Evolutionary conservation across 345 rosid species (phyloP), one percentile per base, ranked within the genome.

Genomic region (Citrus unshiu): DNA sequence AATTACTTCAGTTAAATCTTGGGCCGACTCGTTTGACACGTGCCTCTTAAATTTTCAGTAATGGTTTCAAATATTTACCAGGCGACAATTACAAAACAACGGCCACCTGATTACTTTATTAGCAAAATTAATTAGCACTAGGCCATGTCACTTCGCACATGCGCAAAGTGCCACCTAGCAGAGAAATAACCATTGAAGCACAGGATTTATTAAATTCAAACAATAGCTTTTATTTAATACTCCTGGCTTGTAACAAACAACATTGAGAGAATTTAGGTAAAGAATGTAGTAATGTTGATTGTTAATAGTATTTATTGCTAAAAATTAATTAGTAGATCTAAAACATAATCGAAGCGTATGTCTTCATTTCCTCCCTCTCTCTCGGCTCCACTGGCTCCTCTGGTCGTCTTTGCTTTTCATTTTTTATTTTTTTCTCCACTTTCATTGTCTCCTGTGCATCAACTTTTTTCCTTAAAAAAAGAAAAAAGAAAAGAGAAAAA

Each of bases 211-310:
- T 16, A 51, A 14, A 18, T 51, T 51, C 0, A 51, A 51, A 51
- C 57, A 18, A 54, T 18, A 18, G 22, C 58, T 54, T 18, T 54
- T 54, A 18, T 54, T 54, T 54, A 54, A 54, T 46, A 46, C 18
- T 46, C 51, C 18, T 13, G 51, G 58, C 1, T 16, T 7, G 58
- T 54, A 54, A 16, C 6, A 37, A 54, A 54, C 6, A 16, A 37
- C 67, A 24, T n/a, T 2, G 51, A 64, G 65, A 46, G 85, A 72
- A 82, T 77, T 46, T 75, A 71, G 75, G 76, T 72, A 16, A 75
- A 43, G 80, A 79, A 68, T 81, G 83, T 79, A 68, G 83, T 79
- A 43, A 18, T 9, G 72, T 67, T 37, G 80, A 13, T 58, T 1
- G n/a, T 18, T 37, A 78, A 6, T 58, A 5, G n/a, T 18, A 29